These are phyloP conservation scores for Hypoxylon sp. DNA, from an alignment of 2,329 filamentous ascomycete species.

Conservation along the genomic window DNA sequence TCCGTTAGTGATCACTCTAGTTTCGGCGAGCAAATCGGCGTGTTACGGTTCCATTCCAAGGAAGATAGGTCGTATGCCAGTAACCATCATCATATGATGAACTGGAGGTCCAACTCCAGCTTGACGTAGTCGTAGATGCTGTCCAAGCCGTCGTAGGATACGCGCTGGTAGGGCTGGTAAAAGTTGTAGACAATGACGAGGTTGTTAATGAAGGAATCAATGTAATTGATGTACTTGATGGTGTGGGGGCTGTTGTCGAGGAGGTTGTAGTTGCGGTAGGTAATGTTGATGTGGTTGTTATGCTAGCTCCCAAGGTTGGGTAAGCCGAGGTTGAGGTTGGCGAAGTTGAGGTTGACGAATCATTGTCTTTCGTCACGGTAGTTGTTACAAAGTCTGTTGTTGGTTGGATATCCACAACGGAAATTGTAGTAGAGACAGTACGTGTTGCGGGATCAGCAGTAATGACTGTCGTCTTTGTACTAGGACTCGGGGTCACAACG, in stretches of 20 bases:
- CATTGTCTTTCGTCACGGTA: slow-evolving; percentile 38
- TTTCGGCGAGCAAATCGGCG: slow-evolving; percentile 33
- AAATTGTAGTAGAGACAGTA: slow-evolving; percentile 42
- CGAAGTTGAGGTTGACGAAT: slow-evolving; percentile 26
- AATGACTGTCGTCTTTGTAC: slow-evolving; percentile 44
- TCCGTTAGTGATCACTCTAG: slow-evolving; percentile 2
- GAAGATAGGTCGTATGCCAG: slow-evolving; percentile 57
- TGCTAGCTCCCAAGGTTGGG: slow-evolving; percentile 9
- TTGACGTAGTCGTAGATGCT: slow-evolving; percentile 25
- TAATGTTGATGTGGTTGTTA: slow-evolving; percentile 5
- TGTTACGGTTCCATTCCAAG: slow-evolving; percentile 53
- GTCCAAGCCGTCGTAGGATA: slow-evolving; percentile 28
- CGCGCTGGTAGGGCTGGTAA: slow-evolving; percentile 20
- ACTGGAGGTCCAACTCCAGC: slow-evolving; percentile 29
- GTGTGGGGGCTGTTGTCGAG: slow-evolving; percentile 30
- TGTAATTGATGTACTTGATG: too few species aligned
- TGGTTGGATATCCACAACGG: slow-evolving; percentile 44
- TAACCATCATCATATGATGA: slow-evolving; percentile 52
- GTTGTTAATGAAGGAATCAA: slow-evolving; percentile 23
- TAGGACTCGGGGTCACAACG: slow-evolving; percentile 39
- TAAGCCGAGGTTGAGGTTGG: slow-evolving; percentile 8
- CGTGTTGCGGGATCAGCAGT: slow-evolving; percentile 37
- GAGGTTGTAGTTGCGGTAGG: slow-evolving; percentile 5
- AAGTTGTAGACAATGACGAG: slow-evolving; percentile 18
- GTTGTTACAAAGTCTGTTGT: slow-evolving; percentile 35